phyloP scores from a whole-genome alignment of 1,284 basidiomycete genomes.

The Cryptococcus depauperatus region DNA sequence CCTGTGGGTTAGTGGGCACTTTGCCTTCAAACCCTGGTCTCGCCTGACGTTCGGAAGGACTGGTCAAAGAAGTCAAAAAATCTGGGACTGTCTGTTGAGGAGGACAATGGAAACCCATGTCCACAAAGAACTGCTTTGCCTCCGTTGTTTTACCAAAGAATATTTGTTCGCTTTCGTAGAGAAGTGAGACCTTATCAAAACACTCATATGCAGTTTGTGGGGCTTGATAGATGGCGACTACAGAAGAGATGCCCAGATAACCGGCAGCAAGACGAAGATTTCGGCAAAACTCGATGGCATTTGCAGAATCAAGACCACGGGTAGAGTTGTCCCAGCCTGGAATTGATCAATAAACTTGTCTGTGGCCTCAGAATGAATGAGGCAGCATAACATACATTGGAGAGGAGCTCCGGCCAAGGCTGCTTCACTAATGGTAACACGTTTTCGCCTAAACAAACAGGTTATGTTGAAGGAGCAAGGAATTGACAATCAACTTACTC shows the following conservation, averaged over 20 bases:
- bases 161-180: slow-evolving; percentile 74
- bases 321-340: slow-evolving; percentile 51
- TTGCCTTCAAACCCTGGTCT: slow-evolving; percentile 48
- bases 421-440: slow-evolving; percentile 51
- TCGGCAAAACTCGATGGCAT: slow-evolving; percentile 52
- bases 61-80: slow-evolving; percentile 58
- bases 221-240: slow-evolving; percentile 49
- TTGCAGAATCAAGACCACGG: slow-evolving; percentile 52
- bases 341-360: no score
- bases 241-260: slow-evolving; percentile 39
- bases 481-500: slow-evolving; percentile 39
- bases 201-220: slow-evolving; percentile 49
- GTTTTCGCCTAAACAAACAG: slow-evolving; percentile 43
- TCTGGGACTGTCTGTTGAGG: slow-evolving; percentile 48
- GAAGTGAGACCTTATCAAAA: slow-evolving; percentile 65
- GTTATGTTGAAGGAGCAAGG: neutral
- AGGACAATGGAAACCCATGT: slow-evolving; percentile 61
- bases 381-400: no score
- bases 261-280: slow-evolving; percentile 49
- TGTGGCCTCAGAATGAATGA: no score
- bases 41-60: slow-evolving; percentile 53
- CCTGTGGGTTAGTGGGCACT: slow-evolving; percentile 56
- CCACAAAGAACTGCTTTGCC: slow-evolving; percentile 69
- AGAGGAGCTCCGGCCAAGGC: slow-evolving; percentile 38
- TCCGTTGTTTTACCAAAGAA: slow-evolving; percentile 67